Evolutionary conservation across 495 filamentous ascomycete genomes (phyloP).

Genomic region (Annulohypoxylon nitens): DNA sequence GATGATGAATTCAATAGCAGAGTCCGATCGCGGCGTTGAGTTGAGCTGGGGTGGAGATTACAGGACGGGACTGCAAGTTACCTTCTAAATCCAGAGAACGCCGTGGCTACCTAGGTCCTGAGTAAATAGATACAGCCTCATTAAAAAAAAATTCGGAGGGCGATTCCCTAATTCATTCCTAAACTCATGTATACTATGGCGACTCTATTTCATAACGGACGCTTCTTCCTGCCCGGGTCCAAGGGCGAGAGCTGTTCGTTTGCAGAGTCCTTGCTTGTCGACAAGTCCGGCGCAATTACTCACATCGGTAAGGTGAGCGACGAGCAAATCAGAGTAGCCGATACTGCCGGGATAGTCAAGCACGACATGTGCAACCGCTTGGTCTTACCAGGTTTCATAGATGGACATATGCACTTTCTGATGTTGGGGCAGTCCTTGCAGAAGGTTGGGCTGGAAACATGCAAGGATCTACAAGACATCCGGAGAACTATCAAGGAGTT

Average conservation of each 20-base stretch:
- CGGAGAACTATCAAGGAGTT: constrained; percentile 62
- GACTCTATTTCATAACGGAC: constrained; percentile 61
- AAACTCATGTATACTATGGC: constrained; percentile 47
- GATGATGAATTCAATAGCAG: constrained; percentile 1
- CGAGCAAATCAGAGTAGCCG: constrained; percentile 50
- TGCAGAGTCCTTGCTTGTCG: constrained; percentile 52
- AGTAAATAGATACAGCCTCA: background rate
- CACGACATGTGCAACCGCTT: constrained; percentile 63
- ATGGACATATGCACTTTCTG: constrained; percentile 73
- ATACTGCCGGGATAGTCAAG: constrained; percentile 48
- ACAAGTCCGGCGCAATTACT: constrained; percentile 48
- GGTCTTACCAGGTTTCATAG: constrained; percentile 73
- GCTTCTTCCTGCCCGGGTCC: constrained; percentile 55
- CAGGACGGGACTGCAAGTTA: background rate
- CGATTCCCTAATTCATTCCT: background rate
- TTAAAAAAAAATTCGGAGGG: background rate
- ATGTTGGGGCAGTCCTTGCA: constrained; percentile 70
- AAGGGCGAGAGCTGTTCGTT: constrained; percentile 42
- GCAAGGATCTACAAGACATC: constrained; percentile 68
- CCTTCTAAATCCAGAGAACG: constrained; percentile 18
- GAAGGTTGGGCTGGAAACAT: constrained; percentile 67
- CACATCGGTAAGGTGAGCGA: constrained; percentile 60
- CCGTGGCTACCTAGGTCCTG: background rate
- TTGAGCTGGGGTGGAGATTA: constrained; percentile 29
- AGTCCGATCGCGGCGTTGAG: constrained; percentile 35